phyloP scores from a whole-genome alignment of 192 early-diverging fungal species.

The Umbelopsis vinacea region DNA sequence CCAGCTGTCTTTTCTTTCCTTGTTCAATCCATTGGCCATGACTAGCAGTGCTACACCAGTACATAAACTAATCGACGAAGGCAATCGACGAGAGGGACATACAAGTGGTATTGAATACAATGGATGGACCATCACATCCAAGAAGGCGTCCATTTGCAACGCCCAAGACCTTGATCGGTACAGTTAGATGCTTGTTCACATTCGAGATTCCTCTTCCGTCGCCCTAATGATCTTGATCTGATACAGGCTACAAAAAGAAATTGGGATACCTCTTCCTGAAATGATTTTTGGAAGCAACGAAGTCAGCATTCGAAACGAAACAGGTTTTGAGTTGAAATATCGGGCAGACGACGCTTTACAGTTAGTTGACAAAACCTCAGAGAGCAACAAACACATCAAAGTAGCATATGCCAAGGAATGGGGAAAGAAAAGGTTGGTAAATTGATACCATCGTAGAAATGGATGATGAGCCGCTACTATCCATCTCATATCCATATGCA shows the following conservation, averaged over 20 bases:
- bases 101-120: constrained; percentile 47
- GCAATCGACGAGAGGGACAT: constrained; percentile 40
- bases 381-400: constrained; percentile 74
- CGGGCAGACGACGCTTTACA: constrained; percentile 76
- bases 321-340: constrained; percentile 61
- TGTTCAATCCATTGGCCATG: neutral
- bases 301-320: constrained; percentile 62
- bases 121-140: constrained; percentile 56
- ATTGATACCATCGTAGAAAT: neutral
- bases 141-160: constrained; percentile 57
- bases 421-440: constrained; percentile 71
- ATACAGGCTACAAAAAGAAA: constrained; percentile 51
- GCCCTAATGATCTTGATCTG: neutral
- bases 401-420: constrained; percentile 88
- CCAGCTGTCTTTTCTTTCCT: neutral
- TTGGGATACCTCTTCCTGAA: constrained; percentile 85
- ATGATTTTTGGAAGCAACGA: constrained; percentile 97
- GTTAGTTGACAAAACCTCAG: constrained; percentile 68
- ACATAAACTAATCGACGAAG: constrained; percentile 44
- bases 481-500: neutral
- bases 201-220: neutral
- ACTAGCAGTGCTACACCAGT: neutral
- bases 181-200: neutral
- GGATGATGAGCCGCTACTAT: neutral
- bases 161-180: constrained; percentile 62